Evolutionary conservation across 163 green algal species (phyloP), one percentile per base, ranked within the genome.

Genomic region (Chlamydomonas reinhardtii): DNA sequence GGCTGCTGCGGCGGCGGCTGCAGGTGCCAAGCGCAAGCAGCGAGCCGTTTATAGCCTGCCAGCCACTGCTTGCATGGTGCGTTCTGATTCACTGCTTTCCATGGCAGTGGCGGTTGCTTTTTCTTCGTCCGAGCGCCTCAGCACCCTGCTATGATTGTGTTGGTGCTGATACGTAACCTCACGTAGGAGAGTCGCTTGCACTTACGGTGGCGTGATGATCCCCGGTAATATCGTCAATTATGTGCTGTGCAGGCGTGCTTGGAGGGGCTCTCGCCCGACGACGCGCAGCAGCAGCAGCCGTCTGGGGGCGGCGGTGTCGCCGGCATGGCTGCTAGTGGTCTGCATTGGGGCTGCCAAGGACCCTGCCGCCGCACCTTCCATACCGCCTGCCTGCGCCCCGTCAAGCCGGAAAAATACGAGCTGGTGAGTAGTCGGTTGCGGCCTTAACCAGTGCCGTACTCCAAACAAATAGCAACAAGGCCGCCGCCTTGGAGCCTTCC

Each of bases 301-400:
- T 14, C 5, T 5, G 5, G 5, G 5, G 48, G 12, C 69, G 34
- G 34, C 69, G 32, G 32, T 65, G 48, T 22, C 31, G 22, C 32
- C 17, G 74, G 74, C 20, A 72, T 74, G 81, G 37, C 43, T 14
- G 34, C 31, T 4, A n/a, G 74, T 11, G 54, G 59, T 31, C 25
- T 17, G 34, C 11, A 16, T 35, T 83, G 83, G 83, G 8, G 83
- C 73, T 93, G 90, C 71, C 59, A 74, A 32, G 90, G 90, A 3
- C 74, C 83, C 22, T 93, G 90, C 79, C 80, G 82, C 27, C 84
- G 88, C 27, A 77, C 75, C 59, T 93, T 93, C 74, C 90, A 93
- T 84, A 84, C 61, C 43, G 22, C 32, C 54, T 93, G 90, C 85
- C 27, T 32, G 2, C 25, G 56, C 74, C 88, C 88, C 11, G 32